Percentiles rank a stretch among this genome's conserved stretches.
These are phyloP conservation scores for Brassica cretica DNA, from an alignment of 345 rosid species.

Conservation along the genomic window DNA sequence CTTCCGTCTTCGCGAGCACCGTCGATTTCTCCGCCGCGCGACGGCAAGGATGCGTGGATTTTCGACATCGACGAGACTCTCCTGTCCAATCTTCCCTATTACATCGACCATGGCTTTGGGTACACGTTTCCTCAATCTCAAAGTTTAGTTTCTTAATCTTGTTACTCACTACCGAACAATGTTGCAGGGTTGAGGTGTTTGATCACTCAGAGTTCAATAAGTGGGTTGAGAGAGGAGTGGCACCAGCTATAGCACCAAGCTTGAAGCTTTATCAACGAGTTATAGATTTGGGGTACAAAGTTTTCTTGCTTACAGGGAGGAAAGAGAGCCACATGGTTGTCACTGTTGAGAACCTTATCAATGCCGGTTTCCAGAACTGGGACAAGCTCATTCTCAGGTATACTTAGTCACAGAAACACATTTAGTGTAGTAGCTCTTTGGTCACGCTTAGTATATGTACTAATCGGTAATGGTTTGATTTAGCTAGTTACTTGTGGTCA, in stretches of 20 bases:
- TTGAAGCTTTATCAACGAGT: constrained; percentile 72
- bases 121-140: neutral
- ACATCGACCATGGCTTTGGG: constrained; percentile 79
- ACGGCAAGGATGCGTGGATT: constrained; percentile 83
- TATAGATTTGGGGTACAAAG: constrained; percentile 64
- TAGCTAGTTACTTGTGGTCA: too few species aligned
- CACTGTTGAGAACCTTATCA: constrained; percentile 65
- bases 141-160: neutral
- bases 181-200: constrained; percentile 66
- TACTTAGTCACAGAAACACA: neutral
- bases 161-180: neutral
- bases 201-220: constrained; percentile 64
- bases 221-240: constrained; percentile 77
- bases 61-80: constrained; percentile 59
- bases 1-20: constrained; percentile 57
- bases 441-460: too few species aligned
- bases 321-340: constrained; percentile 58
- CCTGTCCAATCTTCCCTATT: constrained; percentile 85
- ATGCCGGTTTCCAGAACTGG: constrained; percentile 75
- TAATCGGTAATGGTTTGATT: too few species aligned
- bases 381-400: constrained; percentile 91
- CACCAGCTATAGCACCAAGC: constrained; percentile 74
- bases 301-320: constrained; percentile 82
- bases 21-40: constrained; percentile 47
- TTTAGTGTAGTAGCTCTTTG: too few species aligned